A percentile compares a stretch with the other conserved stretches of the same genome.
Conservation (phyloP, 805 yeast species). For the Monosporozyma unispora region DNA sequence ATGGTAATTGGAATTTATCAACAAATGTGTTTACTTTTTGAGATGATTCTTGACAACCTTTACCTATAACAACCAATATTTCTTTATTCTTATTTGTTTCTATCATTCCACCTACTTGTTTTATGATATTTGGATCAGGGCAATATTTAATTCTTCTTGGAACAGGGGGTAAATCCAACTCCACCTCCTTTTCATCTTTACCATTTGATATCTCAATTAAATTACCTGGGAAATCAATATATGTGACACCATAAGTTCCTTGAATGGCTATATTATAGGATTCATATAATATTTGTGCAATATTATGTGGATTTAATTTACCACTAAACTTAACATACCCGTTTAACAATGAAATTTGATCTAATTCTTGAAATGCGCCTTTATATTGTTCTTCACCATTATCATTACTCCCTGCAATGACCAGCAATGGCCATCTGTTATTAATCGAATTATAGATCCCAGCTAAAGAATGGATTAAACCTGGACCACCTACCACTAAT, state of each 20-base stretch:
- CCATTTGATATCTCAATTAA: constrained; percentile 30
- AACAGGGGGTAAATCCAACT: background rate
- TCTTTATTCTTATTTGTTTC: constrained; percentile 30
- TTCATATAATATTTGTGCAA: constrained; percentile 14
- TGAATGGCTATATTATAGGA: constrained; percentile 17
- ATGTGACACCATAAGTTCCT: constrained; percentile 54
- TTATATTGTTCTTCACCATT: constrained; percentile 38
- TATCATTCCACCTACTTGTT: constrained; percentile 29
- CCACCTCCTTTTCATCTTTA: constrained; percentile 3
- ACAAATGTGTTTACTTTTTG: constrained; percentile 35
- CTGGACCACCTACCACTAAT: constrained; percentile 71
- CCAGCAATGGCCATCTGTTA: constrained; percentile 58
- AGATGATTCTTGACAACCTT: constrained; percentile 50
- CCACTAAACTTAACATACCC: constrained; percentile 46
- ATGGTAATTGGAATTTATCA: constrained; percentile 37
- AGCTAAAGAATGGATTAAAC: constrained; percentile 56
- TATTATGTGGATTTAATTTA: constrained; percentile 17
- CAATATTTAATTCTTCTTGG: constrained; percentile 8
- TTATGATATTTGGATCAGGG: constrained; percentile 12
- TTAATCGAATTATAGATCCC: constrained; percentile 55
- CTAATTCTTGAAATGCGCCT: constrained; percentile 68
- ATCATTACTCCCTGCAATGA: constrained; percentile 52
- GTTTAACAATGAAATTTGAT: constrained; percentile 45
- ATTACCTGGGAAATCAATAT: constrained; percentile 59
- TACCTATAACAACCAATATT: constrained; percentile 56